Percentiles rank a stretch among this genome's conserved stretches.
These are phyloP conservation scores for Rhodomyrtus psidioides DNA, from an alignment of 441 rosid species.

Conservation along the genomic window DNA sequence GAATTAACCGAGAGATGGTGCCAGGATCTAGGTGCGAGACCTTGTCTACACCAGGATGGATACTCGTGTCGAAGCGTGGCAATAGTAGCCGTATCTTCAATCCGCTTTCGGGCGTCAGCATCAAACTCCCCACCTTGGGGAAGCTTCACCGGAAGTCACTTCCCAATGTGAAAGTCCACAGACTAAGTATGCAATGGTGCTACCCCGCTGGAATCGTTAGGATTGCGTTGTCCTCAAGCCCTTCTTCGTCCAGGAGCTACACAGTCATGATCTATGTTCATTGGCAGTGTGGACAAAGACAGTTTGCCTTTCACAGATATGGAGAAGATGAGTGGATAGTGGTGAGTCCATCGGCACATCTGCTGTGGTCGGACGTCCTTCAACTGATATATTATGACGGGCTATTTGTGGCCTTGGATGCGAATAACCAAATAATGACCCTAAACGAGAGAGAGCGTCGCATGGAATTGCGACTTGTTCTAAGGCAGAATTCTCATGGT, in stretches of 20 bases:
- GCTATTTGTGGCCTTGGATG: too few species aligned
- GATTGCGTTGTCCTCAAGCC: not conserved
- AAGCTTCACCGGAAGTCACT: not conserved
- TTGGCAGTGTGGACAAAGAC: too few species aligned
- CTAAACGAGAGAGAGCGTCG: not conserved
- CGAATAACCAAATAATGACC: not conserved
- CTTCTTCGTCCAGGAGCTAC: not conserved
- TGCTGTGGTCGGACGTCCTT: not conserved
- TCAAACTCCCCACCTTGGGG: not conserved
- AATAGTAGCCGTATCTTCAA: not conserved
- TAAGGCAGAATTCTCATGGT: not conserved
- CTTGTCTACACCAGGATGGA: not conserved
- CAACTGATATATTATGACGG: too few species aligned
- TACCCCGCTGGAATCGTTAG: too few species aligned
- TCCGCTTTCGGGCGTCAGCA: not conserved
- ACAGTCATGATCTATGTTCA: too few species aligned
- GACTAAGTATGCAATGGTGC: too few species aligned
- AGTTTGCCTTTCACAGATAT: too few species aligned
- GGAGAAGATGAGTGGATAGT: too few species aligned
- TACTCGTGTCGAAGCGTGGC: not conserved
- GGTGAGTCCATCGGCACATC: too few species aligned
- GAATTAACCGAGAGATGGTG: not conserved
- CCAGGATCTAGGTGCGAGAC: not conserved
- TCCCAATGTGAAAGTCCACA: too few species aligned
- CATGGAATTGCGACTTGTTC: not conserved